phyloP scores from a whole-genome alignment of 108 stramenopile genomes.

The Conticribra guillardii region DNA sequence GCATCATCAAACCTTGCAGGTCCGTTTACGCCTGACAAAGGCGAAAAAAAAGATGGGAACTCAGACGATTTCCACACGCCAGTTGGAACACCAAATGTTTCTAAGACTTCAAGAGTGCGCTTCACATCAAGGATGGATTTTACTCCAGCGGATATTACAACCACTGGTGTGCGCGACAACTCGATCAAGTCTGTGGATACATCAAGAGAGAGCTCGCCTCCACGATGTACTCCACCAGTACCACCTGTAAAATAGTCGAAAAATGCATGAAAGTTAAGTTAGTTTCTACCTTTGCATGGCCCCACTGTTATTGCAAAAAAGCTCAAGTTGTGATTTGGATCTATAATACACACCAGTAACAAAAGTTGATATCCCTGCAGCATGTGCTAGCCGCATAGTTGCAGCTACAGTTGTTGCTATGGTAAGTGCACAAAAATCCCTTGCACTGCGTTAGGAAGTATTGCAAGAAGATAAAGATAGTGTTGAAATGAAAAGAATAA shows the following conservation, averaged over 20 bases:
- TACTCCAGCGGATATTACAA: constrained; percentile 98
- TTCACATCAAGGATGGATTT: constrained; percentile 96
- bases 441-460: too few relatives aligned
- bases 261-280: not conserved
- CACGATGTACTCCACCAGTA: constrained; percentile 95
- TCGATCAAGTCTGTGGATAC: constrained; percentile 95
- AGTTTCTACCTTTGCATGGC: too few relatives aligned
- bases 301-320: too few relatives aligned
- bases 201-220: constrained; percentile 84
- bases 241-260: constrained; percentile 53
- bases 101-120: constrained; percentile 95
- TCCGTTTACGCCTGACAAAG: constrained; percentile 61
- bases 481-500: too few relatives aligned
- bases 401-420: constrained; percentile 94
- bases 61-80: constrained; percentile 78
- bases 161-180: constrained; percentile 86
- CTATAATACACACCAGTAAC: constrained; percentile 69
- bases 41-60: constrained; percentile 99
- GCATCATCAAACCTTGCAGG: constrained; percentile 75
- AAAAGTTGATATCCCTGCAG: constrained; percentile 91
- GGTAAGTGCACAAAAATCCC: not conserved
- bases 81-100: constrained; percentile 93
- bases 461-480: too few relatives aligned
- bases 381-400: constrained; percentile 91
- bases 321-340: too few relatives aligned